Evolutionary conservation across 2,329 filamentous ascomycete species (phyloP), one percentile per base, ranked within the genome.

Genomic region (Exophiala xenobiotica): DNA sequence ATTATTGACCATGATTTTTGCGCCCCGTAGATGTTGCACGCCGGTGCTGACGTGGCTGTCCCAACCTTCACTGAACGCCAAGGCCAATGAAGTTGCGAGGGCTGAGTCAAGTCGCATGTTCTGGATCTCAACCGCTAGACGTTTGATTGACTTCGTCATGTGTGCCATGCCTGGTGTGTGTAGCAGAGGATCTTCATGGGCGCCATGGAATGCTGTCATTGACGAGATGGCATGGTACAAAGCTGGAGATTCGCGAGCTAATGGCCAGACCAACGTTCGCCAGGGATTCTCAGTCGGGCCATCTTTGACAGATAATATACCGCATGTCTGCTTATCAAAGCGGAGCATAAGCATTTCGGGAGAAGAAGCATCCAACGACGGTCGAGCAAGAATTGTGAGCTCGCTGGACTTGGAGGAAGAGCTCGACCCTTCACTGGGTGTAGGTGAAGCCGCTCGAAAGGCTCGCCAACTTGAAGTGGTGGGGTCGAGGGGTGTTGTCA

Each of bases 41-140:
- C 85, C 85, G 7, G 82, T 87, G 23, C 79, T 80, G 43, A 82
- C 85, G 57, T 86, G 81, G 53, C 80, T 78, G 61, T 88, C 85
- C 83, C 85, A 88, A 0, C 82, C 83, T 61, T 88, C 85, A 1
- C 83, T 80, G 63, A 88, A 87, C 3, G 83, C 83, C 8, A 88
- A 72, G 1, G 81, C 81, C 6, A 88, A 69, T 0, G 83, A 86
- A n/a, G 85, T 88, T 3, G 85, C 85, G 35, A 88, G 75, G 11
- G 83, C 83, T 26, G 80, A 79, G 24, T 62, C 60, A 8, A 60
- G 44, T 12, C 77, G 75, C 78, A 87, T 87, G 53, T 77, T 80
- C 41, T 77, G 72, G n/a, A 87, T 76, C 16, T 80, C 78, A 16
- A 75, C 75, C 20, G 78, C 77, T 39, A 88, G 74, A 48, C 74